Conservation (phyloP, 164 flowering plant species). For the Macadamia tetraphylla region DNA sequence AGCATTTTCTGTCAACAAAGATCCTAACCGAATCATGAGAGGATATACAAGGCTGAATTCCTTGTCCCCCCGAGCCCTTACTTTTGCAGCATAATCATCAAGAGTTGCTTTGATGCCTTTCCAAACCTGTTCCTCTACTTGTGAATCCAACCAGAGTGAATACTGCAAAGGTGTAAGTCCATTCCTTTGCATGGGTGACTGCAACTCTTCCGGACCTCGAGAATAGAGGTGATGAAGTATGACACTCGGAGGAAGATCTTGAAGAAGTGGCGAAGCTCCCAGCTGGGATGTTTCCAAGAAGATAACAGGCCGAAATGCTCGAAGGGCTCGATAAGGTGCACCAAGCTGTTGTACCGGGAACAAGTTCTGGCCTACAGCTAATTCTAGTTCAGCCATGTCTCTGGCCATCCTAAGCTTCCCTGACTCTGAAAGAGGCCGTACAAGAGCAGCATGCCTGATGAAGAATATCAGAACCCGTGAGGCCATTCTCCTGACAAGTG, state of each 20-base stretch:
- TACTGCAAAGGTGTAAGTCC: slow-evolving; percentile 78
- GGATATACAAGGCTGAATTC: slow-evolving; percentile 92
- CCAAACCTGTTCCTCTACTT: slow-evolving; percentile 95
- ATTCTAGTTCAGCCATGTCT: slow-evolving; percentile 97
- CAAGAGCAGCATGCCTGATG: slow-evolving; percentile 86
- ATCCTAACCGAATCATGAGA: slow-evolving; percentile 77
- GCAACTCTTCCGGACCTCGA: slow-evolving; percentile 82
- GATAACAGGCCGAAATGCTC: slow-evolving; percentile 85
- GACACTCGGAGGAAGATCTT: slow-evolving; percentile 79
- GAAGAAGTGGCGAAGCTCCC: slow-evolving; percentile 77
- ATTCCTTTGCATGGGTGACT: slow-evolving; percentile 85
- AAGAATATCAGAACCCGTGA: slow-evolving; percentile 74
- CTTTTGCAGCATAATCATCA: slow-evolving; percentile 85
- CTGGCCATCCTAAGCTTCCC: slow-evolving; percentile 91
- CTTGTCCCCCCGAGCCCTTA: slow-evolving; percentile 85
- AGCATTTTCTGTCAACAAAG: slow-evolving; percentile 53
- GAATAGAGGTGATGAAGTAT: slow-evolving; percentile 93
- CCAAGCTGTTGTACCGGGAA: slow-evolving; percentile 96
- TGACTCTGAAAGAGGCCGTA: slow-evolving; percentile 93
- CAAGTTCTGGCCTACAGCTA: slow-evolving; percentile 82
- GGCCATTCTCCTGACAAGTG: slow-evolving; percentile 81
- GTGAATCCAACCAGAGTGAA: slow-evolving; percentile 89
- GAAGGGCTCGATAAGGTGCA: slow-evolving; percentile 85
- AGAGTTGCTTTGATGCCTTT: slow-evolving; percentile 91
- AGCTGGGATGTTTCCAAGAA: slow-evolving; percentile 88